A percentile compares a stretch with the other conserved stretches of the same genome.
Evolutionary conservation across 306 rosid genomes (phyloP).

Genomic region (Cicer judaicum): DNA sequence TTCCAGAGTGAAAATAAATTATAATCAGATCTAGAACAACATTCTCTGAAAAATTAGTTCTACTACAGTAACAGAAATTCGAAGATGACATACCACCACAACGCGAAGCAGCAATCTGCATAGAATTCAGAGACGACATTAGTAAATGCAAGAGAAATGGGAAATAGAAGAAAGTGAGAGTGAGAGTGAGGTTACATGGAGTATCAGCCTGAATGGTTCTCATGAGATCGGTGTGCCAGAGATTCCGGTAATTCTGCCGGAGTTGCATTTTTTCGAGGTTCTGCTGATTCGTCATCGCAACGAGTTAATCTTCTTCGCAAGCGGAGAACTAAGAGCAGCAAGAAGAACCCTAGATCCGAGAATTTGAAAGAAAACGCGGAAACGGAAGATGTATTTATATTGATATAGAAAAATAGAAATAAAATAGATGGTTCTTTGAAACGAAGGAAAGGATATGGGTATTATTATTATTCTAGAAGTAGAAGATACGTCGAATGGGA

Average conservation of each 20-base stretch:
- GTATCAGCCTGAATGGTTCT: slow-evolving; percentile 68
- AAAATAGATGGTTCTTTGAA: not conserved
- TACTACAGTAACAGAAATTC: not conserved
- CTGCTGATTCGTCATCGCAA: slow-evolving; percentile 63
- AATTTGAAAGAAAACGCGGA: not conserved
- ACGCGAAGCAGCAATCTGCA: slow-evolving; percentile 87
- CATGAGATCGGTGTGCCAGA: slow-evolving; percentile 85
- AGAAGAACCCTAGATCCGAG: slow-evolving; percentile 31
- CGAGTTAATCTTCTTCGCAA: not conserved
- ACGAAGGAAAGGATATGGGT: not conserved
- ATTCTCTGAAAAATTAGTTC: not conserved
- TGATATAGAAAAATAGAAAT: not conserved
- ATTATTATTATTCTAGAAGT: not conserved
- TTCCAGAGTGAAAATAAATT: not conserved
- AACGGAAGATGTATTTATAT: not conserved
- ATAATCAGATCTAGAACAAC: slow-evolving; percentile 29
- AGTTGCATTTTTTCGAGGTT: slow-evolving; percentile 76
- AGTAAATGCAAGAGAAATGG: slow-evolving; percentile 18
- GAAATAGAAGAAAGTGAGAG: not conserved
- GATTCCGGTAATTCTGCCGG: slow-evolving; percentile 79
- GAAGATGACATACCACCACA: slow-evolving; percentile 67
- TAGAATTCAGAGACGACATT: slow-evolving; percentile 16
- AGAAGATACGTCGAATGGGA: not conserved
- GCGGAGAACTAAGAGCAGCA: not conserved
- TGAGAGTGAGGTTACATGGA: slow-evolving; percentile 59